Conservation (phyloP, 2,329 filamentous ascomycete species). For the Pseudocercospora crystallina region DNA sequence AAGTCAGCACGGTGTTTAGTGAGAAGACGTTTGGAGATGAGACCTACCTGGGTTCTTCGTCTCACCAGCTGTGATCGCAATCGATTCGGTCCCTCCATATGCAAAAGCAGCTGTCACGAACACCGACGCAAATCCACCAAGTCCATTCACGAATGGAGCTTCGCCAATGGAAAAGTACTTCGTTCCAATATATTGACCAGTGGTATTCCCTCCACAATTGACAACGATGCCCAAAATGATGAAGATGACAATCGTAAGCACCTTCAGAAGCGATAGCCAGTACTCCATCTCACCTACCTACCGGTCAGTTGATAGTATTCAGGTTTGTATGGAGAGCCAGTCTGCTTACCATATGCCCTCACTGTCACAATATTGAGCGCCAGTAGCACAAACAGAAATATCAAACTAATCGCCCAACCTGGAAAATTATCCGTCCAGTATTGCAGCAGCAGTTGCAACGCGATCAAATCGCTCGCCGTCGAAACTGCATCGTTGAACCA, state of each 20-base stretch:
- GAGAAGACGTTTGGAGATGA: no score
- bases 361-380: slow-evolving; percentile 55
- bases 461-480: slow-evolving; percentile 61
- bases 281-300: slow-evolving; percentile 48
- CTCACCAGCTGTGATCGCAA: slow-evolving; percentile 66
- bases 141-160: slow-evolving; percentile 64
- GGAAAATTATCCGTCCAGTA: slow-evolving; percentile 65
- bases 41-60: slow-evolving; percentile 55
- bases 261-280: slow-evolving; percentile 57
- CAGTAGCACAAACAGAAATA: slow-evolving; percentile 60
- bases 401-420: slow-evolving; percentile 62
- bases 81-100: slow-evolving; percentile 54
- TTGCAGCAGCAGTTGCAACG: slow-evolving; percentile 57
- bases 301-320: background rate
- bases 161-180: slow-evolving; percentile 59
- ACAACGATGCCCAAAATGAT: slow-evolving; percentile 63
- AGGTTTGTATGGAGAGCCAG: background rate
- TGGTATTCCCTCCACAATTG: slow-evolving; percentile 62
- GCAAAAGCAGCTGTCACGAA: slow-evolving; percentile 64
- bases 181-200: slow-evolving; percentile 72
- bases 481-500: slow-evolving; percentile 67
- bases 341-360: slow-evolving; percentile 50
- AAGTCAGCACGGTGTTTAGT: no score
- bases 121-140: slow-evolving; percentile 65
- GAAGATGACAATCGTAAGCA: slow-evolving; percentile 57